Base-by-base conservation (phyloP, 2,329 filamentous ascomycete species). In the Nannizziopsis barbatae region DNA sequence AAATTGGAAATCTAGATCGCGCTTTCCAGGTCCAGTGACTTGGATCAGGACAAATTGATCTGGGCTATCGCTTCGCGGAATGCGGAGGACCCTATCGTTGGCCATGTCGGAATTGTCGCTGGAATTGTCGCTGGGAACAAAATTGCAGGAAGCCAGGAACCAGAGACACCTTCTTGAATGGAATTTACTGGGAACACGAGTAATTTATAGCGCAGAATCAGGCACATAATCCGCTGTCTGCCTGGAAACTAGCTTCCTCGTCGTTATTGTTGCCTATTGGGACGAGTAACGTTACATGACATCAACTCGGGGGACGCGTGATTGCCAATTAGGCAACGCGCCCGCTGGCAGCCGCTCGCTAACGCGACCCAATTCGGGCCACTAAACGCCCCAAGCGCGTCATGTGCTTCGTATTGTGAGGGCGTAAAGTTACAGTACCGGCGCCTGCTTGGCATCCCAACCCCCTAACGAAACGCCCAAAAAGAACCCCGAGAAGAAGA, bases 1-100 rank as follows among this genome's bases (percentile, higher is more conserved):
- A 22, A 82, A 65, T 47, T 71, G 70, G 33, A 80, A 58, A 56
- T 80, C 75, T 8, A 80, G 64, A 2, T 63, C 53, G 52, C 62
- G 51, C 47, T 60, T 54, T n/a, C 62, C 60, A 10, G 58, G 52
- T 15, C 52, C 64, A 42, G 64, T 60, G 49, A 77, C 69, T 54
- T 76, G 68, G 30, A 80, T 58, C 12, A 81, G 65, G 17, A 80
- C 65, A 55, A 63, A 68, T 10, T 60, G 58, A 15, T 58, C 57
- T 12, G 57, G 55, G 15, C 64, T 58, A 49, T 70, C 69, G 37
- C 71, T 72, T 42, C 75, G 69, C 39, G 67, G 64, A 53, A 80
- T 62, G 35, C 72, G 71, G 31, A 79, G 56, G 47, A 79, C 66
- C 49, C 59, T 63, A n/a, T 64, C 52, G 22, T 30, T 44, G 6